phyloP scores from a whole-genome alignment of 2,329 filamentous ascomycete species.

The Talaromyces amestolkiae region DNA sequence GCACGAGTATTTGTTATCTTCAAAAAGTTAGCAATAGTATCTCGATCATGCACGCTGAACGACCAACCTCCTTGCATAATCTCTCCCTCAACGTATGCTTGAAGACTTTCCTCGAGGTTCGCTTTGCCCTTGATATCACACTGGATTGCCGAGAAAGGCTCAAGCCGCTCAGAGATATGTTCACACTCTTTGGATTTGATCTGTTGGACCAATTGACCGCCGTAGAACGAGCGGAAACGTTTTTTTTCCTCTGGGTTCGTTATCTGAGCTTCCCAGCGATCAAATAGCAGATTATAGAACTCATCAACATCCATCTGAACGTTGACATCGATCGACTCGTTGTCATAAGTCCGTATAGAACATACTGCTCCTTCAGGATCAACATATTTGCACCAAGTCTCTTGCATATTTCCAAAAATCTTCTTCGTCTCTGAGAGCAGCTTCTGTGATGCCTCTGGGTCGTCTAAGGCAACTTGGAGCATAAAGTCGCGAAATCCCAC shows the following conservation, averaged over 20 bases:
- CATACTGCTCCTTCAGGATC: conserved; percentile 71
- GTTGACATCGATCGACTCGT: conserved; percentile 76
- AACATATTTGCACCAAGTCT: conserved; percentile 69
- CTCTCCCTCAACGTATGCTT: conserved; percentile 94
- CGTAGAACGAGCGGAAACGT: conserved; percentile 77
- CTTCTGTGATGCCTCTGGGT: conserved; percentile 58
- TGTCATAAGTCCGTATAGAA: conserved; percentile 78
- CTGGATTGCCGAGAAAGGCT: conserved; percentile 91
- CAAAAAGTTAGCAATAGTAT: conserved; percentile 24
- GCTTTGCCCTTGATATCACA: conserved; percentile 94
- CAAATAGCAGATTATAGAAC: conserved; percentile 92
- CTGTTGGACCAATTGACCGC: conserved; percentile 88
- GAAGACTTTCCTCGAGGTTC: conserved; percentile 78
- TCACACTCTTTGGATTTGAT: conserved; percentile 92
- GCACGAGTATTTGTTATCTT: conserved; percentile 97
- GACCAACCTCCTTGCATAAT: conserved; percentile 80
- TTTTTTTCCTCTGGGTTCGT: conserved; percentile 65
- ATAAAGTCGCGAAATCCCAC: conserved; percentile 82
- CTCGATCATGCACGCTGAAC: neutral
- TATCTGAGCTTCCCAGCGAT: conserved; percentile 84
- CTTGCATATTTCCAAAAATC: conserved; percentile 83
- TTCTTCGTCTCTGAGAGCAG: conserved; percentile 75
- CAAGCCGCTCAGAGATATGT: conserved; percentile 85
- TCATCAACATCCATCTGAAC: conserved; percentile 98
- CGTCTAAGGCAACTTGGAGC: conserved; percentile 59